Conservation (phyloP, 352 stramenopile species). For the Phytophthora parvispora region DNA sequence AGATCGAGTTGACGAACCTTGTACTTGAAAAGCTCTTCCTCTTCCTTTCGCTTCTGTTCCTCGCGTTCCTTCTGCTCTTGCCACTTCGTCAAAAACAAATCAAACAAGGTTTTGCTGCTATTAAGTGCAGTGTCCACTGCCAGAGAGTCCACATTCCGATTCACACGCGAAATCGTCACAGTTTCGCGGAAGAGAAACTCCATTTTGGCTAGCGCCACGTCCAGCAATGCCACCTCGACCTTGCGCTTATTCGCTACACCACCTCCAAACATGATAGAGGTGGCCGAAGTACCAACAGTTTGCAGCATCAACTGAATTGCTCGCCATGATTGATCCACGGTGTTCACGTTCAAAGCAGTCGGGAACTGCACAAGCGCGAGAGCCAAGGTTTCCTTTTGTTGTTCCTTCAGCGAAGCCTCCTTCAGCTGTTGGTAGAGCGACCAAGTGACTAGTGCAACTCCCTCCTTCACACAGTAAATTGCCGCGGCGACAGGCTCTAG, state of each 20-base stretch:
- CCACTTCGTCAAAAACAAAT: slow-evolving; percentile 88
- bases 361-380: slow-evolving; percentile 84
- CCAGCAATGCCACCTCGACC: slow-evolving; percentile 74
- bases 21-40: slow-evolving; percentile 89
- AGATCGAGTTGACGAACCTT: slow-evolving; percentile 86
- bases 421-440: slow-evolving; percentile 69
- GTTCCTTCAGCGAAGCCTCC: slow-evolving; percentile 48
- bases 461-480: slow-evolving; percentile 91
- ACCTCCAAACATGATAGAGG: slow-evolving; percentile 57
- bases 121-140: slow-evolving; percentile 55
- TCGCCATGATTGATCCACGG: slow-evolving; percentile 74
- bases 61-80: slow-evolving; percentile 85
- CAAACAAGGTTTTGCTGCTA: slow-evolving; percentile 82
- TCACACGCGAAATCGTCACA: slow-evolving; percentile 30
- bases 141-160: slow-evolving; percentile 22
- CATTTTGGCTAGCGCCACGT: slow-evolving; percentile 78
- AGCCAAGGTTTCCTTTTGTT: slow-evolving; percentile 59
- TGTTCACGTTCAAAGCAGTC: slow-evolving; percentile 35
- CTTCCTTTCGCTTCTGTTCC: slow-evolving; percentile 76
- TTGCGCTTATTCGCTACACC: slow-evolving; percentile 58
- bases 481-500: slow-evolving; percentile 79
- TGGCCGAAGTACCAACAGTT: slow-evolving; percentile 52
- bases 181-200: slow-evolving; percentile 74
- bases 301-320: slow-evolving; percentile 75
- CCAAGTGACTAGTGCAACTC: slow-evolving; percentile 77